Evolutionary conservation across 2,329 filamentous ascomycete species (phyloP).

Genomic region (Aspergillus niger): DNA sequence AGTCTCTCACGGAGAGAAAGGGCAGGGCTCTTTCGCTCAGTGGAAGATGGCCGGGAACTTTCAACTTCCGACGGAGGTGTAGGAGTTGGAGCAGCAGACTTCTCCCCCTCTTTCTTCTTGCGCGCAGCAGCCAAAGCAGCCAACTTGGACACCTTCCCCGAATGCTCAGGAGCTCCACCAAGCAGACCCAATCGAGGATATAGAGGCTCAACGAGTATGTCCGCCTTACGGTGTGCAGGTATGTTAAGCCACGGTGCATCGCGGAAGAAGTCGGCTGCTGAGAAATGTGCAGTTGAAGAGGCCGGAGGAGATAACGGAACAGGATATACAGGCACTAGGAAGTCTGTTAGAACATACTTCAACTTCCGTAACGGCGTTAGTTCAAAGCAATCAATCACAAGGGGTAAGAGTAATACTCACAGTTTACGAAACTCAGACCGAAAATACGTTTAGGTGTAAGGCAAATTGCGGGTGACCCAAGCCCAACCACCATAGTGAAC

Average conservation of each 20-base stretch:
- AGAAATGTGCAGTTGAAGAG: slow-evolving; percentile 38
- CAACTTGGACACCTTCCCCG: slow-evolving; percentile 82
- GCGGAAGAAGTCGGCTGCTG: slow-evolving; percentile 67
- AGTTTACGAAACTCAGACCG: neutral
- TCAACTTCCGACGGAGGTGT: neutral
- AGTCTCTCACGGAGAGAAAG: slow-evolving; percentile 45
- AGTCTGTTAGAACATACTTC: slow-evolving; percentile 41
- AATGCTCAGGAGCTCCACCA: slow-evolving; percentile 67
- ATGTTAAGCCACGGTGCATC: slow-evolving; percentile 85
- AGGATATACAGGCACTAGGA: slow-evolving; percentile 37
- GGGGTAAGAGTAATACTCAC: slow-evolving; percentile 20
- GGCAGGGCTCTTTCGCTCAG: slow-evolving; percentile 27
- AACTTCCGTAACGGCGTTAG: slow-evolving; percentile 36
- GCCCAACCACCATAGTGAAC: slow-evolving; percentile 33
- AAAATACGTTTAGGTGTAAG: neutral
- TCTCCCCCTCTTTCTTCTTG: slow-evolving; percentile 77
- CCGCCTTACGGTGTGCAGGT: slow-evolving; percentile 64
- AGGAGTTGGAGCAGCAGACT: slow-evolving; percentile 35
- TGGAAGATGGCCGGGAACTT: slow-evolving; percentile 16
- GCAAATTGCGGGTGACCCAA: slow-evolving; percentile 19
- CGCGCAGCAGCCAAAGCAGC: slow-evolving; percentile 84
- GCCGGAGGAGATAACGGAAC: slow-evolving; percentile 26
- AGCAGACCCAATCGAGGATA: slow-evolving; percentile 68
- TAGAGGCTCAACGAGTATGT: slow-evolving; percentile 63
- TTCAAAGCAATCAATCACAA: slow-evolving; percentile 25